Percentiles rank a stretch among this genome's conserved stretches.
These are phyloP conservation scores for Fraxinus dipetala DNA, from an alignment of 305 asterid genomes.

Conservation along the genomic window DNA sequence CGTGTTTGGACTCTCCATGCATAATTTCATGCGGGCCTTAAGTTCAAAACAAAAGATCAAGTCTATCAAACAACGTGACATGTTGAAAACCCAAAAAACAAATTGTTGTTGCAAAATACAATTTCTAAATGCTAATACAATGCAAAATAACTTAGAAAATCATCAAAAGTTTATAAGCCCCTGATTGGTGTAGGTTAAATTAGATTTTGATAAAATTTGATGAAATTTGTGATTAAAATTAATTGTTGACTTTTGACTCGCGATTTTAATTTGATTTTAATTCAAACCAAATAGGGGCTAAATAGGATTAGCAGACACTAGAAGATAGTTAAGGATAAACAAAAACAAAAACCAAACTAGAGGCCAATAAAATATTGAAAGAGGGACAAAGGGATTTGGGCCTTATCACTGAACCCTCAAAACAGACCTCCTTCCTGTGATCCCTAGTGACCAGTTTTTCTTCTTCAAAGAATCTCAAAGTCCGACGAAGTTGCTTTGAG, in stretches of 20 bases:
- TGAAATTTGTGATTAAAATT: not conserved
- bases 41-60: not conserved
- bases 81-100: not conserved
- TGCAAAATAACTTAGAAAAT: not conserved
- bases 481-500: conserved; percentile 90
- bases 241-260: not conserved
- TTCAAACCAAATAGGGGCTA: not conserved
- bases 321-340: conserved; percentile 12
- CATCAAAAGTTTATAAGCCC: not conserved
- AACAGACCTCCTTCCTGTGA: conserved; percentile 89
- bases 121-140: not conserved
- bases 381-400: conserved; percentile 19
- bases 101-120: not conserved
- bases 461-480: conserved; percentile 84
- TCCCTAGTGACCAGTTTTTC: conserved; percentile 88
- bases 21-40: not conserved
- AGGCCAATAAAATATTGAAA: conserved; percentile 13
- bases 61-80: not conserved
- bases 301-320: conserved; percentile 17
- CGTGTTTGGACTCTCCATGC: not conserved
- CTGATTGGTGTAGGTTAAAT: not conserved
- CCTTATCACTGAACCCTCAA: conserved; percentile 34
- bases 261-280: not conserved
- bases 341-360: not conserved
- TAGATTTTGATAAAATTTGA: not conserved